Percentiles rank a stretch among this genome's conserved stretches.
These are phyloP conservation scores for Sporobolomyces phaffii DNA, from an alignment of 768 basidiomycete species.

Conservation along the genomic window DNA sequence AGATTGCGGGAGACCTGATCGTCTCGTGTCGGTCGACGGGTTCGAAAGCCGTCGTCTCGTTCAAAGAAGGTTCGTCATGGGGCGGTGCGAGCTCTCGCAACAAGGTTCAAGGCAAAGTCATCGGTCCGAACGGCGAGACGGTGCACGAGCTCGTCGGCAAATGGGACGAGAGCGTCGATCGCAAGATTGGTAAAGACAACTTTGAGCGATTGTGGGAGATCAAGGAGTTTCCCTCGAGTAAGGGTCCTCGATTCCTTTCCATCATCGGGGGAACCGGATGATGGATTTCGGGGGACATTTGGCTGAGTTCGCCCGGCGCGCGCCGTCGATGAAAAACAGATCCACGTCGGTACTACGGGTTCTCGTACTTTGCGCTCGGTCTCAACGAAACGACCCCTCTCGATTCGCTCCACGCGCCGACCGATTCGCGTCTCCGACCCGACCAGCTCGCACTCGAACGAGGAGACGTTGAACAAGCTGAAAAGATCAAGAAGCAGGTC, in stretches of 20 bases:
- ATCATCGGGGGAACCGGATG: too few species aligned
- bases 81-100: conserved; percentile 72
- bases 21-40: conserved; percentile 52
- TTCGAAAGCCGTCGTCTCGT: conserved; percentile 76
- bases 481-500: conserved; percentile 66
- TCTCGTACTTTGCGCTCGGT: conserved; percentile 84
- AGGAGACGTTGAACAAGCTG: conserved; percentile 75
- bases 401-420: conserved; percentile 55
- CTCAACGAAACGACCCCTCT: conserved; percentile 61
- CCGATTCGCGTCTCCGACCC: conserved; percentile 83
- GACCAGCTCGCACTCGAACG: conserved; percentile 94
- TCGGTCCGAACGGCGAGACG: conserved; percentile 59
- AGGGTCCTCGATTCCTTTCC: conserved; percentile 45
- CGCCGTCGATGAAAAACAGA: too few species aligned
- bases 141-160: conserved; percentile 83
- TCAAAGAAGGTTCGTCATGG: conserved; percentile 80
- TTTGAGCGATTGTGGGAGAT: conserved; percentile 56
- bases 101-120: conserved; percentile 80
- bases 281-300: too few species aligned
- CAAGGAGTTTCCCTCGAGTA: conserved; percentile 45
- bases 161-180: conserved; percentile 69
- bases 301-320: too few species aligned
- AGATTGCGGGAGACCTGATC: conserved; percentile 38
- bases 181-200: conserved; percentile 58
- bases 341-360: conserved; percentile 69